A percentile compares a stretch with the other conserved stretches of the same genome.
Evolutionary conservation across 768 basidiomycete genomes (phyloP).

Genomic region (Lyophyllum decastes): DNA sequence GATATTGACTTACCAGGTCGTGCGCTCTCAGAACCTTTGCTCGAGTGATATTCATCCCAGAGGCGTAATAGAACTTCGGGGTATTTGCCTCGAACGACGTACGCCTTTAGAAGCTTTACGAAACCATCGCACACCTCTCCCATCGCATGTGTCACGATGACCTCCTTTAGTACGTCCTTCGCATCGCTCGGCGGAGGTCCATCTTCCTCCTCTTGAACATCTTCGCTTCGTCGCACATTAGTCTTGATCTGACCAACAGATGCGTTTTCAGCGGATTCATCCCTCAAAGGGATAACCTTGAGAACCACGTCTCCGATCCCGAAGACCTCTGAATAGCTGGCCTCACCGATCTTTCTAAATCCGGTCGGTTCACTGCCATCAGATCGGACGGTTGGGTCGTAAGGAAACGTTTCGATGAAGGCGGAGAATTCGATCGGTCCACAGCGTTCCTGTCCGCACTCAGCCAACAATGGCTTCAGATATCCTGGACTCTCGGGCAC

Average conservation of each 20-base stretch:
- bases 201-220: conserved; percentile 40
- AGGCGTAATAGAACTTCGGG: conserved; percentile 73
- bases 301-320: conserved; percentile 87
- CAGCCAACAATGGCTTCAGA: conserved; percentile 63
- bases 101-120: conserved; percentile 77
- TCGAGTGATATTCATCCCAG: conserved; percentile 84
- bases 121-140: conserved; percentile 79
- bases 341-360: conserved; percentile 93
- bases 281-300: conserved; percentile 80
- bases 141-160: conserved; percentile 75
- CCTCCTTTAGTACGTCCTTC: conserved; percentile 78
- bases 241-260: conserved; percentile 8
- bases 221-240: conserved; percentile 10
- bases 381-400: conserved; percentile 61
- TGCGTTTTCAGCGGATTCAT: conserved; percentile 38
- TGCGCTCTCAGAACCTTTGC: conserved; percentile 80
- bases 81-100: conserved; percentile 85
- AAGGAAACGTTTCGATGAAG: conserved; percentile 81
- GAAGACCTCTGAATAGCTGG: conserved; percentile 96
- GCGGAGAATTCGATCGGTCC: conserved; percentile 77
- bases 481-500: conserved; percentile 48
- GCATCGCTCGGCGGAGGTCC: conserved; percentile 72
- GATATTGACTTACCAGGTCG: conserved; percentile 64
- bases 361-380: conserved; percentile 17
- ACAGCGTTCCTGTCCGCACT: conserved; percentile 65